Evolutionary conservation across 148 eudicot genomes (phyloP), one percentile per base, ranked within the genome.

Genomic region (Chenopodium quinoa): DNA sequence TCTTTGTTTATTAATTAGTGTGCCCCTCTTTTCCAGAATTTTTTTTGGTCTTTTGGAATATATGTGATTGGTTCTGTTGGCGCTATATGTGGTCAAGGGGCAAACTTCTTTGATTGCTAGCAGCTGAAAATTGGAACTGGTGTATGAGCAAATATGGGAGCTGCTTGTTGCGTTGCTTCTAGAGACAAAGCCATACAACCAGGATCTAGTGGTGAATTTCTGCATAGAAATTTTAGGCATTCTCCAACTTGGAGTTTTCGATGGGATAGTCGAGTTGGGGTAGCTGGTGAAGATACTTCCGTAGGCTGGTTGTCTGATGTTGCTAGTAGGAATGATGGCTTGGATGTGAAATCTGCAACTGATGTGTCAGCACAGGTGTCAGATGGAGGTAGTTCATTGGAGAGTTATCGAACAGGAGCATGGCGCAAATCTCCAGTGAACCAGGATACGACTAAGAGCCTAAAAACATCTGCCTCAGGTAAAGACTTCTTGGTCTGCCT

Each of bases 211-310:
- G 82, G 86, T 70, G 99, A 96, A 34, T 71, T 85, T 84, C 56
- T 82, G 77, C 89, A 86, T 58, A 90, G 99, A 83, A 91, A 91
- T 85, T 81, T 83, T 32, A 85, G 94, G 78, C 84, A 91, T 81
- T 96, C 99, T 17, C 98, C 99, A 58, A 88, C 97, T 6, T 96
- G 99, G 99, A 96, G 99, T 88, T 89, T 96, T 81, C 90, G 94
- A 37, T 91, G 98, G 99, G 99, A 96, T 87, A 96, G 91, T 82
- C 88, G 98, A 83, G 94, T 92, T 40, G 88, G 98, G 71, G 97
- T 91, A 69, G 98, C 97, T 67, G 97, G 93, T 66, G 99, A 96
- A 85, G 99, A 94, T 29, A 81, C 91, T 67, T 90, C 95, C 60
- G 47, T 87, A 54, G 86, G 88, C 76, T 90, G 94, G 92, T 63